Base-by-base conservation (phyloP, 2,329 filamentous ascomycete species). In the Tolypocladium inflatum region DNA sequence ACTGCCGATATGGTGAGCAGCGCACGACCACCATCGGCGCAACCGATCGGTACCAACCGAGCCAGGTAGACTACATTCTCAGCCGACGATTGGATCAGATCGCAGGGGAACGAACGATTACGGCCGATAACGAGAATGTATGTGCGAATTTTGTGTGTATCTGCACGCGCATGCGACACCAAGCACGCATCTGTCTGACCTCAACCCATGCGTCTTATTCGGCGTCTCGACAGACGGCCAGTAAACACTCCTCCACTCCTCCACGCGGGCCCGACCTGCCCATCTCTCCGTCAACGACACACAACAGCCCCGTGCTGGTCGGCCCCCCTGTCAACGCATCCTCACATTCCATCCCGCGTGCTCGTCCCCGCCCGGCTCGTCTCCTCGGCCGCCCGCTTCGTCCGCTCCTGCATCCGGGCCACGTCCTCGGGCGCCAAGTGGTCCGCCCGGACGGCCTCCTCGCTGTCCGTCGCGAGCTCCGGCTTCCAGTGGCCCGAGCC, bases 401-500 rank as follows among this genome's bases (percentile, higher is more conserved):
- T 87, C 69, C 79, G 76, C 68, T 87, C 75, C 74, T 86, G 80
- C 71, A 87, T 67, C 56, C 73, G 66, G 61, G 74, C 73, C 62
- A 79, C 71, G 55, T 78, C 72, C 59, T 76, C 72, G n/a, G 64
- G 42, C 52, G 56, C 35, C 15, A 70, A 64, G 37, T 82, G 82
- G 69, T 88, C 88, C 45, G 85, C 88, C 76, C 83, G 86, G 73
- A 94, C 79, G 65, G 83, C 84, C 71, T 89, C 88, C 77, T 95
- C 90, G 72, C 87, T 89, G 73, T 90, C 84, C 55, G 85, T 89
- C 3, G 90, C 89, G 55, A 95, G 78, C 70, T 88, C 85, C 26
- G 87, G 79, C 74, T 89, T 88, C 90, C 90, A 94, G 69, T 90
- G 80, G 56, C 80, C 86, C 70, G 83, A 80, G 60, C 89, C 89